Conservation (phyloP, 2,329 filamentous ascomycete species). For the Ramularia collo-cygni region DNA sequence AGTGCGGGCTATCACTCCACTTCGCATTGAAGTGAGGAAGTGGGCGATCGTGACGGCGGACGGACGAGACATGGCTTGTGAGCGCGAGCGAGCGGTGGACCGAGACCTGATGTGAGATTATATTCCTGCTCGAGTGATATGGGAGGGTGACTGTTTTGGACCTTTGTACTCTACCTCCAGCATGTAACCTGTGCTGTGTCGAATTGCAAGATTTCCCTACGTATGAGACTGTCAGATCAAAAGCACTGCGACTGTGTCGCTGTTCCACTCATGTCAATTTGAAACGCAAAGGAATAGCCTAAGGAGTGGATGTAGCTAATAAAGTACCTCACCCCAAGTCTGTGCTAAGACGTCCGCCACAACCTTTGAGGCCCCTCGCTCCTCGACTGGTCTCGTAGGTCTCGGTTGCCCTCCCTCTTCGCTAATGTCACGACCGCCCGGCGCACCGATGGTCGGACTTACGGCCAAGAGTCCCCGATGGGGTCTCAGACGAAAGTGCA, state of each 20-base stretch:
- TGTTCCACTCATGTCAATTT: neutral
- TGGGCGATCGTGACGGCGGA: neutral
- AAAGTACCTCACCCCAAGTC: neutral
- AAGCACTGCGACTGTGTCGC: neutral
- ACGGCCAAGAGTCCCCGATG: too few relatives aligned
- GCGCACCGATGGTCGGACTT: too few relatives aligned
- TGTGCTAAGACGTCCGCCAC: neutral
- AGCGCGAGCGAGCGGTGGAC: constrained; percentile 4
- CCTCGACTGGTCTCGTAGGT: neutral
- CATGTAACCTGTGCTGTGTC: neutral
- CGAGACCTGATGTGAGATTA: neutral
- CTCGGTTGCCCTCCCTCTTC: neutral
- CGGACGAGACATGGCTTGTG: neutral
- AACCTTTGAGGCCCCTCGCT: neutral
- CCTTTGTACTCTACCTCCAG: neutral
- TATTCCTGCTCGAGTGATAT: neutral
- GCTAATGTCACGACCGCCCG: neutral
- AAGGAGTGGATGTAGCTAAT: constrained; percentile 23
- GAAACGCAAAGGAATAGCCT: constrained; percentile 11
- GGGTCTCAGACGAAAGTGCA: too few relatives aligned
- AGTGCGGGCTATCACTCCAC: constrained; percentile 9
- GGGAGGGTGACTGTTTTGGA: neutral
- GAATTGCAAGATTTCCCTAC: neutral
- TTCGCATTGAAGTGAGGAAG: constrained; percentile 3
- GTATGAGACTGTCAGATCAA: neutral